Base-by-base conservation (phyloP, 1,284 basidiomycete genomes). In the Cryptococcus sp. region DNA sequence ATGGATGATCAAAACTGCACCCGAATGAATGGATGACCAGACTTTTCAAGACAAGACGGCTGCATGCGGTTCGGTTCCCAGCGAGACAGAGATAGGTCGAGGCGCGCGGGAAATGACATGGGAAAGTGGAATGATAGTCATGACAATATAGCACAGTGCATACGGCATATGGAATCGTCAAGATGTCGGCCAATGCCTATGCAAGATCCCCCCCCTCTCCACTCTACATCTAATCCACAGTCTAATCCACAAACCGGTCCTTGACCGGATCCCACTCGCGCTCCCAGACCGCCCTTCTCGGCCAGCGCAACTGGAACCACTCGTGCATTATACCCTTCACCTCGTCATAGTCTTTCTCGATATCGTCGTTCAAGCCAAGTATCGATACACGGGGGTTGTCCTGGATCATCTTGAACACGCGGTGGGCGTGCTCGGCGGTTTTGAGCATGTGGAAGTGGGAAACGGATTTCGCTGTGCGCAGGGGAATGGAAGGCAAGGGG, bases 331-430 rank as follows among this genome's bases (percentile, higher is more conserved):
- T 62, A 1, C 43, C 36, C 35, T 59, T 60, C 4, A 67, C 63
- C 35, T 62, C 52, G 6, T 70, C 68, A 50, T 73, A 73, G 13
- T 64, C 68, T 23, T 50, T 33, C 33, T 65, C 68, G 40, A 76
- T 76, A 57, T 77, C 70, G 61, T 76, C 75, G 53, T 77, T 77
- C 39, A 77, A 51, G 1, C 75, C 71, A 16, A 76, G 52, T 13
- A 75, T 68, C 16, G 66, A 57, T 11, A 69, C 65, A 7, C 49
- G 40, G 15, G 60, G 61, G 48, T 61, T 62, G 45, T 55, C 50
- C 48, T 75, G 62, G 28, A 72, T 61, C 57, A 59, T 59, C 18
- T 64, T 51, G 50, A 75, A 69, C 0, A 68, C 64, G 18, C 56
- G 36, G 1, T 51, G 35, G 9, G 67, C 67, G 35, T 72, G 65